A percentile compares a stretch with the other conserved stretches of the same genome.
These are phyloP conservation scores for Pichia sp. DNA, from an alignment of 1,139 yeast genomes.

Conservation along the genomic window DNA sequence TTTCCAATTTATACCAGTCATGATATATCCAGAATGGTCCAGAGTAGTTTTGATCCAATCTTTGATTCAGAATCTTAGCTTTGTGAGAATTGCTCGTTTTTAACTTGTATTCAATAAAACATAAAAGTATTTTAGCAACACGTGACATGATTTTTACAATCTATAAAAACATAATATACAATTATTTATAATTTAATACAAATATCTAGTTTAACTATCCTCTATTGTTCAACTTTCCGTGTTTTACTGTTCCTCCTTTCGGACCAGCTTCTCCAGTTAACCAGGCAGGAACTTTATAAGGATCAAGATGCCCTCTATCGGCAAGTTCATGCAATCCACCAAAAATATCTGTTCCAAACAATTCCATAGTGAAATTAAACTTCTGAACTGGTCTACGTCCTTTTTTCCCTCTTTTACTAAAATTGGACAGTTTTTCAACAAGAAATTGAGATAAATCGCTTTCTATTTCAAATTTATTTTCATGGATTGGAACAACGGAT, in stretches of 20 bases:
- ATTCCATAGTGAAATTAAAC: conserved; percentile 40
- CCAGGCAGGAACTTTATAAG: conserved; percentile 63
- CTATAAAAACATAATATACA: too few relatives aligned
- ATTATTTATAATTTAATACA: too few relatives aligned
- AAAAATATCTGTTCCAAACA: conserved; percentile 71
- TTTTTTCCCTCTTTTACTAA: conserved; percentile 5
- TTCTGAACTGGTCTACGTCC: neutral
- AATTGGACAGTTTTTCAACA: neutral
- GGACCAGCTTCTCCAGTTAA: conserved; percentile 55
- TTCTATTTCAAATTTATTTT: conserved; percentile 39
- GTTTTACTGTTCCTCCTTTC: conserved; percentile 4
- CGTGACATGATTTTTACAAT: too few relatives aligned
- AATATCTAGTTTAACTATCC: too few relatives aligned
- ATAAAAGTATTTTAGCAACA: too few relatives aligned
- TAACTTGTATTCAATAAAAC: too few relatives aligned
- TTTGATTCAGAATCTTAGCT: conserved; percentile 7
- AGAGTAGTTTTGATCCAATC: conserved; percentile 11
- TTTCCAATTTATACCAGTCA: conserved; percentile 2
- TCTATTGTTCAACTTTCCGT: too few relatives aligned
- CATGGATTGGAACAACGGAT: conserved; percentile 52
- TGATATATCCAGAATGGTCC: neutral
- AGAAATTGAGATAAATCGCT: conserved; percentile 3
- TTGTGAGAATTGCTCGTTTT: too few relatives aligned
- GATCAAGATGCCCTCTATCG: conserved; percentile 46
- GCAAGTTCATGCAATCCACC: conserved; percentile 75